phyloP scores from a whole-genome alignment of 75 land plant genomes.

The Pinus albicaulis region DNA sequence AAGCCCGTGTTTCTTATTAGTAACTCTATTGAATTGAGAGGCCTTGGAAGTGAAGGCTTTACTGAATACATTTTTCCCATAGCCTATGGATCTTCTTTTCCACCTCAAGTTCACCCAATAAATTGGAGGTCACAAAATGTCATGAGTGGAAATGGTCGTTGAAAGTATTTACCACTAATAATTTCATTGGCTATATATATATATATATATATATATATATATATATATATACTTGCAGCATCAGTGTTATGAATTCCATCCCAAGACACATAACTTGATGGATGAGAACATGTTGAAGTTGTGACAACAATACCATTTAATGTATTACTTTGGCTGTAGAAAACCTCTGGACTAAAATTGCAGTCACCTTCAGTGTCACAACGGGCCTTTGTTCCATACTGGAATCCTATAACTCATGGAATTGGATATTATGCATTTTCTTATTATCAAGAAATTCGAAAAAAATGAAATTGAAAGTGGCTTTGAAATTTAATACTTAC shows the following conservation, averaged over 20 bases:
- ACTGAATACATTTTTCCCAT: neutral
- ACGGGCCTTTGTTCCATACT: constrained; percentile 64
- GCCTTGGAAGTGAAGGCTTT: constrained; percentile 7
- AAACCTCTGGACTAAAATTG: constrained; percentile 48
- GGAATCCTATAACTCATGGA: constrained; percentile 40
- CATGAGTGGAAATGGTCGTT: constrained; percentile 60
- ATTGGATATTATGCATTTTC: neutral
- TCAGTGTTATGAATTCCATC: constrained; percentile 91
- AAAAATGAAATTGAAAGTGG: neutral
- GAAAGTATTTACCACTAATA: constrained; percentile 54
- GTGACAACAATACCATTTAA: constrained; percentile 39
- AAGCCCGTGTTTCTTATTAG: neutral
- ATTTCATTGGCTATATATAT: constrained; percentile 48
- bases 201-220: too few relatives aligned
- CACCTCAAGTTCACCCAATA: constrained; percentile 23
- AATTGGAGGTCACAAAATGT: constrained; percentile 46
- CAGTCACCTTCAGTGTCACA: constrained; percentile 76
- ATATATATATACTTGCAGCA: constrained; percentile 56
- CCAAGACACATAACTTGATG: constrained; percentile 78
- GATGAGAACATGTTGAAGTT: constrained; percentile 59
- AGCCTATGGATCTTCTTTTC: neutral
- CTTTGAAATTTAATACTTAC: neutral
- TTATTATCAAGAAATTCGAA: neutral
- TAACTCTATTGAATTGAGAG: neutral
- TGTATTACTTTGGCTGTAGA: constrained; percentile 45